Base-by-base conservation (phyloP, 1,284 basidiomycete species). In the Rhodotorula glutinis region DNA sequence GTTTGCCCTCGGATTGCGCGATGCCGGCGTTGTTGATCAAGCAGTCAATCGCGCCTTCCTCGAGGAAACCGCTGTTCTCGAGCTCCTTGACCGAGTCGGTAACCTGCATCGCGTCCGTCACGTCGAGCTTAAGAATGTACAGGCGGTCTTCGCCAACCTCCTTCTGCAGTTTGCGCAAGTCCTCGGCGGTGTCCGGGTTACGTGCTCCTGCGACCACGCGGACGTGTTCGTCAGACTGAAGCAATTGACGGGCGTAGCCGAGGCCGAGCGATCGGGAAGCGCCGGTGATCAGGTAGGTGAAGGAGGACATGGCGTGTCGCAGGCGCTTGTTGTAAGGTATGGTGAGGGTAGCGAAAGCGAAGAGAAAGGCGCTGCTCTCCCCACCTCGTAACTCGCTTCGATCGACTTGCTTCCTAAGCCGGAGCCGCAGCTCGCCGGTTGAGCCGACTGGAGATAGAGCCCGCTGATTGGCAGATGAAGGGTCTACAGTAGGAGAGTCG, bases 181-280 rank as follows among this genome's bases (percentile, higher is more conserved):
- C 33, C 2, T 33, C 49, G 2, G 67, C 49, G 2, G 53, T 30
- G 19, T 29, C 21, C 0, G 67, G 67, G 27, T 57, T 55, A 16
- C 67, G 67, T 1, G 56, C 58, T 13, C 59, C 53, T 5, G 63
- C 67, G 30, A 69, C 46, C 16, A 64, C 27, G 9, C 19, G 27
- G 44, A 53, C 40, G 19, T 40, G 5, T 19, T 59, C 43, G 0
- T 11, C n/a, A 0, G 60, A 54, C 27, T 43, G 29, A 29, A 69
- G 67, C 7, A 69, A 55, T 4, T 46, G 49, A 16, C 53, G 47
- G 4, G 56, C 56, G 51, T 58, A 62, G 44, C 63, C 67, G 29
- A 65, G 57, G 5, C 67, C 67, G 47, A 69, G 63, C 0, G 59
- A 60, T 17, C 67, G 67, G 21, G 58, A 57, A 21, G 63, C 63